Base-by-base conservation (phyloP, 2,329 filamentous ascomycete genomes). In the Penicillium hesseltinei region DNA sequence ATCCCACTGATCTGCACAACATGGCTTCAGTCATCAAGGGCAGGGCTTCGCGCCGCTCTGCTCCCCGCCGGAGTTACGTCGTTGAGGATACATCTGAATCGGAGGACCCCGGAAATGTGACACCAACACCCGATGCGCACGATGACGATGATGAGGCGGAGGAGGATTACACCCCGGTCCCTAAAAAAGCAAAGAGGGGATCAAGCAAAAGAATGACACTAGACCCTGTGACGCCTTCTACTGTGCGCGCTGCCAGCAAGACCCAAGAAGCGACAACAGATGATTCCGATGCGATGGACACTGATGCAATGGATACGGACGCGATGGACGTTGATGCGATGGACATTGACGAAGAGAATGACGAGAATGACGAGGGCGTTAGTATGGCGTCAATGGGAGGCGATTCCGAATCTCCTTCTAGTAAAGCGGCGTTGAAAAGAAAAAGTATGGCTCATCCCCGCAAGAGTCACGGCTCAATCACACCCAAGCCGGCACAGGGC, bases 41-140 rank as follows among this genome's bases (percentile, higher is more conserved):
- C 45, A 80, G 87, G 64, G 82, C 86, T 11, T 82, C 83, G 55
- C 81, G 87, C 70, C 81, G 86, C 55, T 82, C 80, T 49, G 81
- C 82, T 43, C 75, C 88, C 51, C 84, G 91, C 70, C 86, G 88
- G 67, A 89, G 87, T 66, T 84, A 88, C 50, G 82, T 95, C 47
- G 79, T 92, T 58, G 91, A 95, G 63, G 91, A 84, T 21, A 83
- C 85, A 25, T 91, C 93, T 42, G 91, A 95, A 57, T 89, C 91
- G 56, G 85, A 89, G 62, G 80, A 85, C 54, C 75, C 81, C 39
- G 79, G 84, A 66, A 78, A 76, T 62, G 70, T 75, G 40, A 77
- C 77, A 47, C 74, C 75, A 39, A 76, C 72, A 23, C 79, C 69
- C 23, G 73, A 74, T 39, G 67, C 71, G 50, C 69, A 69, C 48